Evolutionary conservation across 2,329 filamentous ascomycete genomes (phyloP).

Genomic region (Xenoacremonium recifei): DNA sequence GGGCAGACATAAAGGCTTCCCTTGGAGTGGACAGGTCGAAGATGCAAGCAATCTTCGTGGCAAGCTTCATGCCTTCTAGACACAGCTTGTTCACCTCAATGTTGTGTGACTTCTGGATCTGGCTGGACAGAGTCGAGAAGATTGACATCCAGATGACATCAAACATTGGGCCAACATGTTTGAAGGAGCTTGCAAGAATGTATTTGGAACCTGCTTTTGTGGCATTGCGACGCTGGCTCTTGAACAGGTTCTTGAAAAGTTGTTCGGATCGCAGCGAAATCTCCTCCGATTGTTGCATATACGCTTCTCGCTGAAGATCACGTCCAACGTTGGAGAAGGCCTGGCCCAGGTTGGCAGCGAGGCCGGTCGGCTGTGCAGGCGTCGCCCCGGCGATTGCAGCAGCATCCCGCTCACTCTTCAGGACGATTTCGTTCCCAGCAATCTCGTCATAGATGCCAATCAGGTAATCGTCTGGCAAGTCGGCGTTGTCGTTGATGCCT

Average conservation of each 20-base stretch:
- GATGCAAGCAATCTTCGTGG: slow-evolving; percentile 87
- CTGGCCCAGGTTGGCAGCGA: slow-evolving; percentile 82
- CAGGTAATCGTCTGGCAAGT: slow-evolving; percentile 91
- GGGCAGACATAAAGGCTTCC: slow-evolving; percentile 89
- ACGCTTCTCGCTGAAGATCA: slow-evolving; percentile 88
- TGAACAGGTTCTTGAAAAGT: slow-evolving; percentile 89
- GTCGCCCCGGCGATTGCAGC: slow-evolving; percentile 74
- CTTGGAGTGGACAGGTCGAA: slow-evolving; percentile 93
- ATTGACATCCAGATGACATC: slow-evolving; percentile 99
- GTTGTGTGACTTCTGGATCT: slow-evolving; percentile 91
- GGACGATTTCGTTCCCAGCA: slow-evolving; percentile 83
- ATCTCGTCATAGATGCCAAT: slow-evolving; percentile 91
- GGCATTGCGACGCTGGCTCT: slow-evolving; percentile 80
- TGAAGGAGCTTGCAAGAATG: slow-evolving; percentile 89
- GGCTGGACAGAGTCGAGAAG: slow-evolving; percentile 88
- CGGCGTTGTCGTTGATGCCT: slow-evolving; percentile 94
- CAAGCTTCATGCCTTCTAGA: slow-evolving; percentile 92
- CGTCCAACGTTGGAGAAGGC: slow-evolving; percentile 89
- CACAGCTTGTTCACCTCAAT: slow-evolving; percentile 89
- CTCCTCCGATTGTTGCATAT: slow-evolving; percentile 92
- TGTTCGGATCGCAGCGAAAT: slow-evolving; percentile 75
- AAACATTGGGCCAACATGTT: slow-evolving; percentile 97
- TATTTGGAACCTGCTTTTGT: slow-evolving; percentile 70
- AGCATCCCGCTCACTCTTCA: slow-evolving; percentile 87
- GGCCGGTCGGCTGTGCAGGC: slow-evolving; percentile 60